phyloP scores from a whole-genome alignment of 2,329 filamentous ascomycete genomes.

The Trichoderma aggressivum region DNA sequence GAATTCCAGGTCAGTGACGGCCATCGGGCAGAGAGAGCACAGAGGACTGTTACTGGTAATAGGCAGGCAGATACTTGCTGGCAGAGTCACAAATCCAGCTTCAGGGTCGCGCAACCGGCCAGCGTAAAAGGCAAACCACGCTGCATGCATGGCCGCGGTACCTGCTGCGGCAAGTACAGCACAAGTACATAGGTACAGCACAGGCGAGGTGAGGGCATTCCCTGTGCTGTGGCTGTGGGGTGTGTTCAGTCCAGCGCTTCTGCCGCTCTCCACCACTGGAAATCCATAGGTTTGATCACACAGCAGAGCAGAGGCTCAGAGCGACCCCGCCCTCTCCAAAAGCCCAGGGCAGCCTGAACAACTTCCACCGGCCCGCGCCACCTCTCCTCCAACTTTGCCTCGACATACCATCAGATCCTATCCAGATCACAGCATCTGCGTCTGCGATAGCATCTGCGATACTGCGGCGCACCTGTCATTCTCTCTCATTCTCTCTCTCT shows the following conservation, averaged over 20 bases:
- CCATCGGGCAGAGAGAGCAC: not conserved
- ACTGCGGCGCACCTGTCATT: not conserved
- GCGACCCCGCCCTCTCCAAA: slow-evolving; percentile 11
- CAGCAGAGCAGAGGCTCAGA: not conserved
- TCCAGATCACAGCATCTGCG: not conserved
- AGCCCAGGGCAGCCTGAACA: slow-evolving; percentile 19
- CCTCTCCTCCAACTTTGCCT: slow-evolving; percentile 8
- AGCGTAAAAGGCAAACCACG: not conserved
- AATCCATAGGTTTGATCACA: not conserved
- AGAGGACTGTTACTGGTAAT: not conserved
- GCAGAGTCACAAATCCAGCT: not conserved
- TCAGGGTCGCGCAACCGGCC: not conserved
- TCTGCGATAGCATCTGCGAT: not conserved
- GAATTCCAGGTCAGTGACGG: not conserved
- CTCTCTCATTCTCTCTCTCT: not conserved
- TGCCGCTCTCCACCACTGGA: slow-evolving; percentile 12
- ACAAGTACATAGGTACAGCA: not conserved
- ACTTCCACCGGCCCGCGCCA: slow-evolving; percentile 17
- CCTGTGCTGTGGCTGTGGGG: not conserved
- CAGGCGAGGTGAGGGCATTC: not conserved
- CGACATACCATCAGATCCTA: not conserved
- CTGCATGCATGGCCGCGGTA: not conserved
- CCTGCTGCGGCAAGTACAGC: not conserved
- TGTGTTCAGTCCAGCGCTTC: not conserved
- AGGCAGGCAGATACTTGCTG: not conserved